A percentile compares a stretch with the other conserved stretches of the same genome.
Conservation (phyloP, 148 eudicot genomes). For the Chenopodium quinoa region DNA sequence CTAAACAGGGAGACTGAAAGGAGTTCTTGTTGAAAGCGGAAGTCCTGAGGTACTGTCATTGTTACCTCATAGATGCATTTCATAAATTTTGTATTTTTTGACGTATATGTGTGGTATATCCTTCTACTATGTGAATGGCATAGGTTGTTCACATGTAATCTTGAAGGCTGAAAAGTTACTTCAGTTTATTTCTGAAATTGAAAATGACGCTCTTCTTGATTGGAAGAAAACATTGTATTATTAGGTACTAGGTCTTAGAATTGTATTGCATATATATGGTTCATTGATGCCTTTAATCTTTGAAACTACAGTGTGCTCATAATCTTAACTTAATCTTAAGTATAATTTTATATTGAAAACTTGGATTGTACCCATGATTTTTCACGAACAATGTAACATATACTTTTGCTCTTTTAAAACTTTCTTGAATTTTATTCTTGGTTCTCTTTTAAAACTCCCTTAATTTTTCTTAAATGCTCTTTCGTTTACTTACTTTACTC, state of each 20-base stretch:
- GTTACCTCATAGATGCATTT: background rate
- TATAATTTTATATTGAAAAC: background rate
- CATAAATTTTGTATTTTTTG: background rate
- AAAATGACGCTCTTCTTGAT: background rate
- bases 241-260: background rate
- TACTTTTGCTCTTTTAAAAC: too few relatives aligned
- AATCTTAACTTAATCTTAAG: background rate
- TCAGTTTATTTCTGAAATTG: background rate
- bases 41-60: constrained; percentile 75
- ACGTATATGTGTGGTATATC: background rate
- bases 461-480: too few relatives aligned
- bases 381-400: background rate
- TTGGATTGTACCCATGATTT: background rate
- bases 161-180: background rate
- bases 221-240: too few relatives aligned
- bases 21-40: constrained; percentile 95
- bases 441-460: too few relatives aligned
- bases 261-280: background rate
- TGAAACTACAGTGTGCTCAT: background rate
- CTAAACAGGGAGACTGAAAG: constrained; percentile 77
- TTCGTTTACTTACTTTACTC: too few relatives aligned
- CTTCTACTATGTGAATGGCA: background rate
- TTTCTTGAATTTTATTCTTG: too few relatives aligned
- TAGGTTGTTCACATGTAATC: background rate
- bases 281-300: background rate